Conservation (phyloP, 805 yeast genomes). For the Cyberlindnera amylophila region DNA sequence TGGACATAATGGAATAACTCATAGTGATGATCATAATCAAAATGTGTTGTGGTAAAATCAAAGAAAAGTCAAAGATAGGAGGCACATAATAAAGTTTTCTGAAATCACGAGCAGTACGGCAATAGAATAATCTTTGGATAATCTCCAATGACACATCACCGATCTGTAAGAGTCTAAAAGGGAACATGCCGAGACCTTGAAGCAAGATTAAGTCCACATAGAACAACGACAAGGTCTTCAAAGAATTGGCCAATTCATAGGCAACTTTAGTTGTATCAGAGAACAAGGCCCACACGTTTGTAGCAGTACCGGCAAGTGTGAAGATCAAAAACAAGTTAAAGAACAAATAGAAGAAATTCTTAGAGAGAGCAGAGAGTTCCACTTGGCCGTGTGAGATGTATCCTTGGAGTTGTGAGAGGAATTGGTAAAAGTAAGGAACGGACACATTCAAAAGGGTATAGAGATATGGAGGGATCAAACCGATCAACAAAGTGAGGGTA, state of each 20-base stretch:
- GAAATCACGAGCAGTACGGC: slow-evolving; percentile 82
- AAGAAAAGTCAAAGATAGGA: slow-evolving; percentile 88
- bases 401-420: slow-evolving; percentile 80
- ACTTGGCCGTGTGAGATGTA: slow-evolving; percentile 89
- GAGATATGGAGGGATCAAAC: slow-evolving; percentile 85
- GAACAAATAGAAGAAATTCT: slow-evolving; percentile 91
- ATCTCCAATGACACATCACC: slow-evolving; percentile 78
- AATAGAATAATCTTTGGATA: slow-evolving; percentile 47
- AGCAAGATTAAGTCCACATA: slow-evolving; percentile 83
- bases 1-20: slow-evolving; percentile 85
- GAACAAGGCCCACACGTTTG: slow-evolving; percentile 70
- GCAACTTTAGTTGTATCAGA: slow-evolving; percentile 92
- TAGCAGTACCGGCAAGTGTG: slow-evolving; percentile 90
- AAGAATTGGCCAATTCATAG: slow-evolving; percentile 75
- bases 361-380: slow-evolving; percentile 85
- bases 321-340: slow-evolving; percentile 91
- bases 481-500: slow-evolving; percentile 78
- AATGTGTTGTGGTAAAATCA: slow-evolving; percentile 87
- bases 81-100: slow-evolving; percentile 70
- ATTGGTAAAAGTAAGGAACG: slow-evolving; percentile 82
- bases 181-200: slow-evolving; percentile 87
- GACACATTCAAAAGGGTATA: slow-evolving; percentile 80
- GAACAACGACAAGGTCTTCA: slow-evolving; percentile 75
- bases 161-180: slow-evolving; percentile 73
- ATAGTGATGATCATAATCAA: slow-evolving; percentile 80